Evolutionary conservation across 805 yeast genomes (phyloP), one percentile per base, ranked within the genome.

Genomic region (Saccharomycopsis schoenii): DNA sequence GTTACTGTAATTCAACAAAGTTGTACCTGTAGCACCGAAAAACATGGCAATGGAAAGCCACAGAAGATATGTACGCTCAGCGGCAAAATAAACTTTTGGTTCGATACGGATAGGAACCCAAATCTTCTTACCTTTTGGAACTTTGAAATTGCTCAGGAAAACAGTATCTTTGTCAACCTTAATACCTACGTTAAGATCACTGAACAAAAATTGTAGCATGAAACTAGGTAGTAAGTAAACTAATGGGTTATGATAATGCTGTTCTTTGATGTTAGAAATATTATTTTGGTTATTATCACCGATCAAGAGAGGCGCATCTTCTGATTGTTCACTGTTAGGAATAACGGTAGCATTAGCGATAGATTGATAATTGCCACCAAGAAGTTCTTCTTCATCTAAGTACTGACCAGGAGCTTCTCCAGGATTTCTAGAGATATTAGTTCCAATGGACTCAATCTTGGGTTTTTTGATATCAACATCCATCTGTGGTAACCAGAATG

Each of bases 401-500:
- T 77, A 80, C 62, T 82, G 85, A 34, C 88, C 89, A 2, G 83
- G 65, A 52, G 79, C 73, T 68, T 60, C 77, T 70, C 6, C 76
- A 67, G 62, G 76, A 69, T 68, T 67, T 73, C 66, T 65, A 74
- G 62, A 52, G 64, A 64, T 63, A 66, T 66, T 24, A 14, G 47
- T 21, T 17, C 73, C 73, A 61, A 71, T 64, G 19, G 58, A 78
- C 63, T 79, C 83, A 66, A 79, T 71, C 67, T 83, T 83, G 34
- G 97, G 97, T 72, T 94, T 94, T 70, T 96, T 84, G 67, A 94
- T 94, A 71, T 94, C 99, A 56, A 86, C 86, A 66, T 83, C 88
- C 99, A 94, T 94, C 75, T 94, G 99, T 11, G 98, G 97, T 64
- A 85, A 79, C 99, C 99, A 94, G 75, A 89, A 94, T 59, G 99